Evolutionary conservation across 306 rosid genomes (phyloP), one percentile per base, ranked within the genome.

Genomic region (Vigna hirtella): DNA sequence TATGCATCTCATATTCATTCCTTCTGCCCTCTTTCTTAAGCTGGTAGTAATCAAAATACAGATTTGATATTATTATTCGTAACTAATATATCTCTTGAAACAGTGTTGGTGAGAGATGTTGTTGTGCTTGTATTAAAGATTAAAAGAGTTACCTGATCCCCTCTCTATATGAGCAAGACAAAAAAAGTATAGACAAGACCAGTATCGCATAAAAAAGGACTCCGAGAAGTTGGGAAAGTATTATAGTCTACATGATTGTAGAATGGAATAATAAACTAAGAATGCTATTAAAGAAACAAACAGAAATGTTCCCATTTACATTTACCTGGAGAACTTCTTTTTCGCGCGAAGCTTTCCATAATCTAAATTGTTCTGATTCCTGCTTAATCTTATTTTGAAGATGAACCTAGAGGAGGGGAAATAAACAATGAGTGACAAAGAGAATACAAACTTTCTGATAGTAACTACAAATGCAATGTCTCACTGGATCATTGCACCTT

Each of bases 1-100:
- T 96, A 74, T 91, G 99, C 99, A 96, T 93, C 91, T 96, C 99
- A 56, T 91, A 93, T 81, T 93, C 97, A 70, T 93, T 96, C 91
- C 92, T 91, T 82, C 98, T 90, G 47, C 99, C 99, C 81, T 93
- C 99, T 89, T 96, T 96, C 91, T 88, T 93, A 49, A 96, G 99
- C 99, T 96, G 97, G 77, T 51, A 68, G 73, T 72, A 68, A 79
- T 73, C 82, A 65, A 83, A 81, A 75, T 47, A 42, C 30, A 57
- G 38, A 76, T 4, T 63, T n/a, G 65, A 30, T 79, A 56, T 15
- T 43, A 71, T 47, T 61, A 45, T 64, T 79, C 24, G 20, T 17
- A 26, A 48, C 17, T 77, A 82, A 24, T 34, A 47, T 66, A 57
- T 59, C 72, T 66, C 55, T 48, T 63, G 66, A 71, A 34, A 40